A percentile compares a stretch with the other conserved stretches of the same genome.
phyloP scores from a whole-genome alignment of 2,329 filamentous ascomycete species.

The Setomelanomma holmii region DNA sequence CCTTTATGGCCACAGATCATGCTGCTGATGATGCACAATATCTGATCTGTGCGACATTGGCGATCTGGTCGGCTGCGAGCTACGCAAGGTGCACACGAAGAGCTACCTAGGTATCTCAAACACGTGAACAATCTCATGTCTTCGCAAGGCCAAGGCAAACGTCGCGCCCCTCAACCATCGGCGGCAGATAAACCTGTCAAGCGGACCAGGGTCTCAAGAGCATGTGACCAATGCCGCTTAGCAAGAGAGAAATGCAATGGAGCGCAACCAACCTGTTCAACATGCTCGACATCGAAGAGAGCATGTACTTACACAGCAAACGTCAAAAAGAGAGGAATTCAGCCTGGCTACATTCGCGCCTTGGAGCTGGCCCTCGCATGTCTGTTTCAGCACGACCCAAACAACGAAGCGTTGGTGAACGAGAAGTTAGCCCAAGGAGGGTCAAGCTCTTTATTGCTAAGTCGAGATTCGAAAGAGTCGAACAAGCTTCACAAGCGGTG shows the following conservation, averaged over 20 bases:
- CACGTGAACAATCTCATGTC: too few species aligned
- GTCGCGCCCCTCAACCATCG: constrained; percentile 27
- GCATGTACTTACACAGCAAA: constrained; percentile 75
- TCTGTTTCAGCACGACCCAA: constrained; percentile 68
- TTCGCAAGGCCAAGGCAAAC: constrained; percentile 34
- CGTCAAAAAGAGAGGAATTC: constrained; percentile 78
- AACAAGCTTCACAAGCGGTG: constrained; percentile 68
- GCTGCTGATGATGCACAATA: not conserved
- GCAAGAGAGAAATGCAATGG: constrained; percentile 78
- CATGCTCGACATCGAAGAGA: constrained; percentile 69
- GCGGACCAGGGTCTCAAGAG: constrained; percentile 70
- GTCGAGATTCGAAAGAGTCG: constrained; percentile 60
- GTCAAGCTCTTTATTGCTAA: constrained; percentile 58
- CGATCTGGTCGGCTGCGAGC: too few species aligned
- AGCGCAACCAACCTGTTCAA: constrained; percentile 69
- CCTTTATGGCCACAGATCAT: not conserved
- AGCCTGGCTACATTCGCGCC: constrained; percentile 79
- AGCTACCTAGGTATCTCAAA: too few species aligned
- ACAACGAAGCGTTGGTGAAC: constrained; percentile 65
- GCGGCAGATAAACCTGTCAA: constrained; percentile 46
- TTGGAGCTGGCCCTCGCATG: constrained; percentile 73
- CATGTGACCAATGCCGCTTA: constrained; percentile 72
- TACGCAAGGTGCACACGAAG: too few species aligned
- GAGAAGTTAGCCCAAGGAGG: constrained; percentile 60
- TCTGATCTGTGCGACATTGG: not conserved